These are phyloP conservation scores for Ceratocystiopsis sp. DNA, from an alignment of 2,329 filamentous ascomycete genomes.

Conservation along the genomic window DNA sequence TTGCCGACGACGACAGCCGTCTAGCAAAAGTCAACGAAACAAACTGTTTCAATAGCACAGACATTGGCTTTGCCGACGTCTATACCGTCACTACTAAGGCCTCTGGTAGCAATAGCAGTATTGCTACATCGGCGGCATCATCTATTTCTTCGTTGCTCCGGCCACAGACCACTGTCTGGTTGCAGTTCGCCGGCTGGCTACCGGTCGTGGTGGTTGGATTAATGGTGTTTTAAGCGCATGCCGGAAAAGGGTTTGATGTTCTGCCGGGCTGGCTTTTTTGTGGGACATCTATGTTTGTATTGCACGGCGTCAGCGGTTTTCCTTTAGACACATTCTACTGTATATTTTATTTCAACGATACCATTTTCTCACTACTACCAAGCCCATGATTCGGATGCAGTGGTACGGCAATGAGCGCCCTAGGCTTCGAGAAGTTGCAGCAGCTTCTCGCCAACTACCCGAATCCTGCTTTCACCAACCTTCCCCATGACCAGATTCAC, in stretches of 20 bases:
- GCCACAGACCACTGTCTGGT: slow-evolving; percentile 12
- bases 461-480: slow-evolving; percentile 29
- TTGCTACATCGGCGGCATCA: slow-evolving; percentile 14
- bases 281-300: too few species aligned
- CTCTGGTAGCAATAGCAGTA: slow-evolving; percentile 11
- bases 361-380: too few species aligned
- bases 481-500: slow-evolving; percentile 22
- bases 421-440: slow-evolving; percentile 1
- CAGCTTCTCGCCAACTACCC: slow-evolving; percentile 10
- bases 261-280: too few species aligned
- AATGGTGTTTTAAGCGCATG: slow-evolving; percentile 13
- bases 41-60: slow-evolving; percentile 79
- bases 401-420: background rate
- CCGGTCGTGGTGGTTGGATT: slow-evolving; percentile 22
- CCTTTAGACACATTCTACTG: too few species aligned
- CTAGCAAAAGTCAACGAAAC: slow-evolving; percentile 56
- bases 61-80: slow-evolving; percentile 60
- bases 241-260: too few species aligned
- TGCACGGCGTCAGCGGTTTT: too few species aligned
- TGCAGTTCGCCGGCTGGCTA: slow-evolving; percentile 20
- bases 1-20: slow-evolving; percentile 49
- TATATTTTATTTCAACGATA: too few species aligned
- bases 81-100: slow-evolving; percentile 46
- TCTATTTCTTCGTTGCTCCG: slow-evolving; percentile 13
- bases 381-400: background rate